A percentile compares a stretch with the other conserved stretches of the same genome.
Conservation (phyloP, 148 eudicot species). For the Rhododendron williamsianum region DNA sequence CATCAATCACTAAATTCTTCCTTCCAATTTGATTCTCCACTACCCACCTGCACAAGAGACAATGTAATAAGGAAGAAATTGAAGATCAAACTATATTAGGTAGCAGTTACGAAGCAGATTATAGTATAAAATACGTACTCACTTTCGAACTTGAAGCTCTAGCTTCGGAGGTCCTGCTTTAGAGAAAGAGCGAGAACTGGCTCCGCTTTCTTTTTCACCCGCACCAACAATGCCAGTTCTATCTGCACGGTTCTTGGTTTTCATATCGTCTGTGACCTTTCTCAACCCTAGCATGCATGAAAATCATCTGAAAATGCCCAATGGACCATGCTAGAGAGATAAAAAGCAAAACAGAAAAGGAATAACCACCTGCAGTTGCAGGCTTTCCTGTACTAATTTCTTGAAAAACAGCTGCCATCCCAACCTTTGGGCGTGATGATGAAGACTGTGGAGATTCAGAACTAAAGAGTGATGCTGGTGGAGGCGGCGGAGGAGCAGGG, state of each 20-base stretch:
- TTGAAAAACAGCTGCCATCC: conserved; percentile 89
- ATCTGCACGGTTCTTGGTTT: conserved; percentile 80
- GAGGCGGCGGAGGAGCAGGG: conserved; percentile 85
- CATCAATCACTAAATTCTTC: conserved; percentile 71
- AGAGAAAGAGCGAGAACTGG: conserved; percentile 41
- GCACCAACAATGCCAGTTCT: conserved; percentile 69
- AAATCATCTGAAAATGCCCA: conserved; percentile 12
- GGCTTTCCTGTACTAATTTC: conserved; percentile 72
- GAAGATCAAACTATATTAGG: background rate
- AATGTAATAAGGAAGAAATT: background rate
- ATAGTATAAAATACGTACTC: conserved; percentile 28
- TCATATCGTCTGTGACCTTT: conserved; percentile 92
- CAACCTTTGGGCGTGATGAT: conserved; percentile 66
- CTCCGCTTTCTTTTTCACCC: conserved; percentile 51
- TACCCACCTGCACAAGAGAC: conserved; percentile 57
- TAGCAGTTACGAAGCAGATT: background rate
- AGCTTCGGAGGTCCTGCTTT: conserved; percentile 84
- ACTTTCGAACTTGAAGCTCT: conserved; percentile 97
- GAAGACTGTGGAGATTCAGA: conserved; percentile 63
- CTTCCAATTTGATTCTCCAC: conserved; percentile 86
- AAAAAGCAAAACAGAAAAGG: background rate
- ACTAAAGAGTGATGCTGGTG: conserved; percentile 70
- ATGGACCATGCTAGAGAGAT: background rate
- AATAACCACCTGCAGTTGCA: conserved; percentile 57
- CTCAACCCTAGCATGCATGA: conserved; percentile 51